These are phyloP conservation scores for Rhodotorula sp. DNA, from an alignment of 1,284 basidiomycete species.

Conservation along the genomic window DNA sequence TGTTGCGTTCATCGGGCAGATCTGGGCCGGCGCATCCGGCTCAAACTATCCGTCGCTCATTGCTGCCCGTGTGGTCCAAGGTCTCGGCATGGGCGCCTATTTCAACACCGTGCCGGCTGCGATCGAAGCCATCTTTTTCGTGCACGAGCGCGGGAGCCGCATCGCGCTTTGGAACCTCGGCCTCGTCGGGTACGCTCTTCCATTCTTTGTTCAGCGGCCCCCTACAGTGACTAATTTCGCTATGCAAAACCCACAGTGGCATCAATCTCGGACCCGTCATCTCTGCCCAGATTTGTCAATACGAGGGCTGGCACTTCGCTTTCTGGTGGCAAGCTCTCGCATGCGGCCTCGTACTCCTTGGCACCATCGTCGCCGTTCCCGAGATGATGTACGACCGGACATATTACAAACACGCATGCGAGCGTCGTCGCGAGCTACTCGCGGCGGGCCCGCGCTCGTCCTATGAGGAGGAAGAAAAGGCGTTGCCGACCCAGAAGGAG, in stretches of 20 bases:
- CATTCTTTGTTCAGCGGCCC: too few species aligned
- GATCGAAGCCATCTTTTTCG: slow-evolving; percentile 54
- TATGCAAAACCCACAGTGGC: slow-evolving; percentile 35
- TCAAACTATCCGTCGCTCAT: slow-evolving; percentile 52
- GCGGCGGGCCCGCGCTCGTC: neutral
- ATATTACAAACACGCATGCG: slow-evolving; percentile 38
- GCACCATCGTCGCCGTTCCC: slow-evolving; percentile 54
- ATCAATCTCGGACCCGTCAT: slow-evolving; percentile 46
- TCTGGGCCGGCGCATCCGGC: slow-evolving; percentile 52
- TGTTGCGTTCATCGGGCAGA: slow-evolving; percentile 54
- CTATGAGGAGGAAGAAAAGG: neutral
- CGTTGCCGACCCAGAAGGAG: slow-evolving; percentile 6
- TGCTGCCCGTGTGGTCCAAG: slow-evolving; percentile 54
- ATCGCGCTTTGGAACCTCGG: slow-evolving; percentile 54
- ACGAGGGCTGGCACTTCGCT: slow-evolving; percentile 50
- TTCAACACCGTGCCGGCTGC: slow-evolving; percentile 55
- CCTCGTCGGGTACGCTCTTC: slow-evolving; percentile 47
- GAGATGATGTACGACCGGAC: slow-evolving; percentile 47
- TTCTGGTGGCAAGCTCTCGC: slow-evolving; percentile 30
- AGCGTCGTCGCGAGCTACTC: slow-evolving; percentile 42
- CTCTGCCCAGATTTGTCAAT: slow-evolving; percentile 45
- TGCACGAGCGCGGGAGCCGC: slow-evolving; percentile 54
- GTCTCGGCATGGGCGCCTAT: slow-evolving; percentile 54
- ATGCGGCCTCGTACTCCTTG: slow-evolving; percentile 53
- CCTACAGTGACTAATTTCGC: neutral